These are phyloP conservation scores for Collariella sp. DNA, from an alignment of 495 filamentous ascomycete species.

Conservation along the genomic window DNA sequence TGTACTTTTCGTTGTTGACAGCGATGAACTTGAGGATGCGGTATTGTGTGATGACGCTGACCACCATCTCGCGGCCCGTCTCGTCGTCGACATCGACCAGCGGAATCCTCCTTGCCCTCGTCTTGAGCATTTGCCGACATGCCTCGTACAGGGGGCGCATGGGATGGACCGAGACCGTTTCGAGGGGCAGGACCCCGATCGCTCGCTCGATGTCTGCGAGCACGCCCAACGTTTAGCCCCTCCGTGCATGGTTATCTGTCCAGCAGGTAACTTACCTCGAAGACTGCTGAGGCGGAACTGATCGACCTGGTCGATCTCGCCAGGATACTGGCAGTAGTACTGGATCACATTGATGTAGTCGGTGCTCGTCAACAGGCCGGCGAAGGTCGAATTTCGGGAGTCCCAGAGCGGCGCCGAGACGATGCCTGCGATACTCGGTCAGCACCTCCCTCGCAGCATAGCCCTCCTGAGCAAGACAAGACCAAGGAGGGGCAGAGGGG, in stretches of 20 bases:
- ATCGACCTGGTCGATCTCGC: constrained; percentile 78
- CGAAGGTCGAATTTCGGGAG: constrained; percentile 86
- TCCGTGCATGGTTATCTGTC: constrained; percentile 1
- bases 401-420: constrained; percentile 98
- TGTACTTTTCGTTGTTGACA: constrained; percentile 85
- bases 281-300: constrained; percentile 91
- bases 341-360: constrained; percentile 99
- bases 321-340: constrained; percentile 98
- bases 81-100: constrained; percentile 93
- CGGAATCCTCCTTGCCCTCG: constrained; percentile 85
- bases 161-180: constrained; percentile 93
- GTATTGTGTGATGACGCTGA: constrained; percentile 96
- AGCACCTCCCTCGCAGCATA: neutral
- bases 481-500: neutral
- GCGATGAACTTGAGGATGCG: constrained; percentile 97
- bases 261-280: constrained; percentile 51
- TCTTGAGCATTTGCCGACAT: constrained; percentile 87
- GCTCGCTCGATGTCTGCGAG: constrained; percentile 82
- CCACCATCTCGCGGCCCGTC: constrained; percentile 83
- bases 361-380: constrained; percentile 86
- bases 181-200: constrained; percentile 80
- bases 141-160: constrained; percentile 87
- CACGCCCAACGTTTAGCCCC: constrained; percentile 11
- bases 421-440: constrained; percentile 56
- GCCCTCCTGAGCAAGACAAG: neutral